phyloP scores from a whole-genome alignment of 1,284 basidiomycete species.

The Omphalotus olearius region DNA sequence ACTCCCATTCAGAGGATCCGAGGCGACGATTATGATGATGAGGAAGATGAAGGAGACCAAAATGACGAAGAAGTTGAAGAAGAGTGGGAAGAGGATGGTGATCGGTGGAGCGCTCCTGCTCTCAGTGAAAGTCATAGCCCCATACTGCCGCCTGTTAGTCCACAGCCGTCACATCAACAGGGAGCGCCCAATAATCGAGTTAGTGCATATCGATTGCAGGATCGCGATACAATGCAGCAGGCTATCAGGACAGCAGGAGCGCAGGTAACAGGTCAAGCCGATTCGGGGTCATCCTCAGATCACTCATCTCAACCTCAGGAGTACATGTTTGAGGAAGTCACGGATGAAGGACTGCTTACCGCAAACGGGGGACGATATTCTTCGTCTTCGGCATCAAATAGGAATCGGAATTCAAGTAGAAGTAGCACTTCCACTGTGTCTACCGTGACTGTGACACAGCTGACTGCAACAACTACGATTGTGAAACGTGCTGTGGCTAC shows the following conservation, averaged over 20 bases:
- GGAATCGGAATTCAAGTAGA: conserved; percentile 40
- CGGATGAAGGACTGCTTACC: conserved; percentile 18
- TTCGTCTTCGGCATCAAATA: conserved; percentile 6
- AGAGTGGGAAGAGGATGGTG: conserved; percentile 5
- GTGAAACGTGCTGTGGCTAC: conserved; percentile 42
- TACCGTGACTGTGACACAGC: conserved; percentile 42
- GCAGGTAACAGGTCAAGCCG: not conserved
- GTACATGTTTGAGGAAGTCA: conserved; percentile 8
- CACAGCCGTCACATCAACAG: conserved; percentile 16
- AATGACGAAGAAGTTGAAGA: conserved; percentile 3
- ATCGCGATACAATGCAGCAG: conserved; percentile 1
- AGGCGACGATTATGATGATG: conserved; percentile 7
- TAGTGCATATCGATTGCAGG: conserved; percentile 8
- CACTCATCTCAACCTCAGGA: not conserved
- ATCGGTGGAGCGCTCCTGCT: conserved; percentile 25
- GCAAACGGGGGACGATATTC: conserved; percentile 11
- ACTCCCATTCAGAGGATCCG: conserved; percentile 10
- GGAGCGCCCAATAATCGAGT: not conserved
- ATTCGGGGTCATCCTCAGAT: no score
- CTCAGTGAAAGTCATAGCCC: conserved; percentile 32
- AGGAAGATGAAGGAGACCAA: not conserved
- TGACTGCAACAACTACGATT: conserved; percentile 32
- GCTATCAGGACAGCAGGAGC: not conserved
- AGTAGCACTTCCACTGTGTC: conserved; percentile 45
- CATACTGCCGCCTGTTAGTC: conserved; percentile 30